phyloP scores from a whole-genome alignment of 225 moss, liverwort and hornwort species.

The Polytrichum formosum region DNA sequence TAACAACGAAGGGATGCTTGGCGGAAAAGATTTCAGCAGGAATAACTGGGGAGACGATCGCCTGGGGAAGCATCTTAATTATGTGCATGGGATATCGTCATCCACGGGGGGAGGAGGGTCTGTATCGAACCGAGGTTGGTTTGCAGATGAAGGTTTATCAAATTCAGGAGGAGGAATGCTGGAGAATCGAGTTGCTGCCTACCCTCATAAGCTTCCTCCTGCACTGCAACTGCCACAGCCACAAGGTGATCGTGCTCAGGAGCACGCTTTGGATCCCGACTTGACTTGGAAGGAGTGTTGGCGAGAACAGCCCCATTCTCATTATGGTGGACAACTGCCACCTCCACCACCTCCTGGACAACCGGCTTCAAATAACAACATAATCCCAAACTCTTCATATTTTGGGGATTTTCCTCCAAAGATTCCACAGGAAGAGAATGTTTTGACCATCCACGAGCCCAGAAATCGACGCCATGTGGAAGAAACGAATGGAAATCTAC shows the following conservation, averaged over 20 bases:
- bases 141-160: conserved; percentile 20
- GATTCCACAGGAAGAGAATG: conserved; percentile 5
- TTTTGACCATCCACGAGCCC: neutral
- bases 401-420: conserved; percentile 4
- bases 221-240: neutral
- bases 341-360: neutral
- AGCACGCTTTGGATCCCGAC: neutral
- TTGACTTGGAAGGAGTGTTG: conserved; percentile 2
- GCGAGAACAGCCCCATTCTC: conserved; percentile 6
- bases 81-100: neutral
- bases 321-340: conserved; percentile 7
- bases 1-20: neutral
- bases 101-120: neutral
- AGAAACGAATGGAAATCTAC: conserved; percentile 7
- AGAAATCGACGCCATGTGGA: conserved; percentile 13
- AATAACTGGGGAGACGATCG: conserved; percentile 7
- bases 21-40: neutral
- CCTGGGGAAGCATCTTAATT: conserved; percentile 1
- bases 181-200: conserved; percentile 1
- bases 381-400: conserved; percentile 3
- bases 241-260: conserved; percentile 1
- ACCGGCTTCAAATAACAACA: neutral
- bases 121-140: conserved; percentile 21
- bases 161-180: conserved; percentile 3
- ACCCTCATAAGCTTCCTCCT: conserved; percentile 1